These are phyloP conservation scores for Mycena rebaudengoi DNA, from an alignment of 768 basidiomycete genomes.

Conservation along the genomic window DNA sequence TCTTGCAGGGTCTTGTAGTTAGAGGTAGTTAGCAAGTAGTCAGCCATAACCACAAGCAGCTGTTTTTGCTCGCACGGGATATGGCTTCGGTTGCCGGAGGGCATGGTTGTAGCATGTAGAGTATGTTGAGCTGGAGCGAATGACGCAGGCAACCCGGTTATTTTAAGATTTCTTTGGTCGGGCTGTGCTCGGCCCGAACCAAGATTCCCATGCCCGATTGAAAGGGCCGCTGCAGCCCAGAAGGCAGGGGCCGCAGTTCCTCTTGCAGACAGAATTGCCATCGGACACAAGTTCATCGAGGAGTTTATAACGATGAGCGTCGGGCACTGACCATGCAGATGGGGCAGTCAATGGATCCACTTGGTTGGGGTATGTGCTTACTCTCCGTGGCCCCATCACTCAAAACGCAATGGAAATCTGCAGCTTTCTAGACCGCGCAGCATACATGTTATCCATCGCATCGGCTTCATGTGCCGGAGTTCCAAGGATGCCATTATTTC, in stretches of 20 bases:
- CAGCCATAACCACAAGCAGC: too few species aligned
- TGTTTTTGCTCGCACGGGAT: too few species aligned
- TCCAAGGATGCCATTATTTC: conserved; percentile 73
- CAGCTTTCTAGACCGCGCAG: conserved; percentile 83
- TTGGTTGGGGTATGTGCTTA: not conserved
- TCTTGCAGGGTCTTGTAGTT: too few species aligned
- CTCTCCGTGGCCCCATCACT: conserved; percentile 69
- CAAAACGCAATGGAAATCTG: conserved; percentile 83
- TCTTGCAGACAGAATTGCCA: conserved; percentile 73
- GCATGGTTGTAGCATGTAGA: too few species aligned
- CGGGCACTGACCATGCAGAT: conserved; percentile 88
- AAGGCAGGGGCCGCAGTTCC: conserved; percentile 78
- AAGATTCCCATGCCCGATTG: conserved; percentile 69
- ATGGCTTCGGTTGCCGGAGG: too few species aligned
- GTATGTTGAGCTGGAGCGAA: too few species aligned
- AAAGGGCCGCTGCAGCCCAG: conserved; percentile 70
- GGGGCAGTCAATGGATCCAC: conserved; percentile 75
- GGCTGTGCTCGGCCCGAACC: too few species aligned
- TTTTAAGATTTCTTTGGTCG: too few species aligned
- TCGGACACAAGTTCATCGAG: conserved; percentile 60
- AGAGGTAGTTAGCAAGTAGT: too few species aligned
- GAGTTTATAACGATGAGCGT: conserved; percentile 61
- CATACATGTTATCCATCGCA: conserved; percentile 89
- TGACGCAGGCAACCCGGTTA: too few species aligned
- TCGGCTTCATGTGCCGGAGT: conserved; percentile 77